These are phyloP conservation scores for Trichoderma erinaceum DNA, from an alignment of 495 filamentous ascomycete species.

Conservation along the genomic window DNA sequence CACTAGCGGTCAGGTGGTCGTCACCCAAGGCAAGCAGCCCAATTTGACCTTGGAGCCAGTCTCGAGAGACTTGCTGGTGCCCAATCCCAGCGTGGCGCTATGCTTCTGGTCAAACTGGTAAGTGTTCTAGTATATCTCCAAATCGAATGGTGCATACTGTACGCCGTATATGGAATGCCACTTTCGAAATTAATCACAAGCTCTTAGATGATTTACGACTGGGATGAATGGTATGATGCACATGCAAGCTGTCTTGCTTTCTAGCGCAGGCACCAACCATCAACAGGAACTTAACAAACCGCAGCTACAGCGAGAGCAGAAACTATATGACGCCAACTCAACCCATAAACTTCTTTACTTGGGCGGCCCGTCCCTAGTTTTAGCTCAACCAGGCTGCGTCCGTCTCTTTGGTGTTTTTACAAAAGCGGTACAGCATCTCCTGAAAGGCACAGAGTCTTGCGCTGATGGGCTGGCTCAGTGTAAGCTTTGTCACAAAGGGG, in stretches of 20 bases:
- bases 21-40: no score
- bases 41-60: neutral
- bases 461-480: neutral
- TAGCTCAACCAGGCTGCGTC: neutral
- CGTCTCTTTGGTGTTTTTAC: neutral
- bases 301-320: neutral
- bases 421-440: neutral
- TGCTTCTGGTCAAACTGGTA: neutral
- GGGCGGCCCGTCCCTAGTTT: conserved; percentile 7
- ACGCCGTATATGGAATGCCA: neutral
- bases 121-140: neutral
- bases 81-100: neutral
- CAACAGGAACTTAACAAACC: neutral
- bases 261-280: neutral
- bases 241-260: neutral
- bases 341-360: neutral
- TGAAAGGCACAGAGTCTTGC: neutral
- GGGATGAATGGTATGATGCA: neutral
- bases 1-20: neutral
- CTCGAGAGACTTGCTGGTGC: neutral
- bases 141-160: neutral
- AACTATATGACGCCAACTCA: neutral
- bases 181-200: neutral
- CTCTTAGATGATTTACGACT: neutral
- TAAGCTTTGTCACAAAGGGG: neutral